phyloP scores from a whole-genome alignment of 805 yeast genomes.

The Sporopachydermia quercuum region DNA sequence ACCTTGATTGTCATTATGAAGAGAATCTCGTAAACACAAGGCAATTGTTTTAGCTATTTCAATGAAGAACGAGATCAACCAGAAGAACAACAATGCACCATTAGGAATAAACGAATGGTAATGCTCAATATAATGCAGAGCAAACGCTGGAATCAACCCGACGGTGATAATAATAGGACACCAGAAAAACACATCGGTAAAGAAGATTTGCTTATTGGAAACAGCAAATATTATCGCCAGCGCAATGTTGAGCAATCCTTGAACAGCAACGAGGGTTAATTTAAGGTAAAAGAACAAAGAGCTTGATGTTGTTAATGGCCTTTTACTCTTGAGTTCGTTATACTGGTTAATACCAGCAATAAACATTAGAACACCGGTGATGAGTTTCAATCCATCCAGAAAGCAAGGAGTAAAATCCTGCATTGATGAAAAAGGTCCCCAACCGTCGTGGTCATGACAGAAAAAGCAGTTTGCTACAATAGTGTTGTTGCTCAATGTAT shows the following conservation, averaged over 20 bases:
- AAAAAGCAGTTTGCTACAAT: too few species aligned
- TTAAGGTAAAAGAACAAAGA: constrained; percentile 1
- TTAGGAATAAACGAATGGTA: constrained; percentile 49
- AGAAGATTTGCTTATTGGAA: constrained; percentile 13
- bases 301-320: background rate
- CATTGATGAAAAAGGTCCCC: constrained; percentile 20
- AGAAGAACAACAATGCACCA: constrained; percentile 56
- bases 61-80: constrained; percentile 59
- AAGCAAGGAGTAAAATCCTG: constrained; percentile 23
- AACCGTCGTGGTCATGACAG: constrained; percentile 16
- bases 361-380: background rate
- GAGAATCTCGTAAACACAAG: constrained; percentile 26
- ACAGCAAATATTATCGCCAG: constrained; percentile 6
- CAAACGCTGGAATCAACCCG: constrained; percentile 33
- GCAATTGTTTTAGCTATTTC: too few species aligned
- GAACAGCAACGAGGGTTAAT: constrained; percentile 8
- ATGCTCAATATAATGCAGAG: constrained; percentile 59
- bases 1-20: constrained; percentile 7
- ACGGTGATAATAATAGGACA: constrained; percentile 18
- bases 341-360: background rate
- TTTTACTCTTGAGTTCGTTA: background rate
- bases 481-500: too few species aligned
- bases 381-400: constrained; percentile 16
- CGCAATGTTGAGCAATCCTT: constrained; percentile 8
- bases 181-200: constrained; percentile 16